Evolutionary conservation across 331 rosid species (phyloP).

Genomic region (Prunus yedoensis): DNA sequence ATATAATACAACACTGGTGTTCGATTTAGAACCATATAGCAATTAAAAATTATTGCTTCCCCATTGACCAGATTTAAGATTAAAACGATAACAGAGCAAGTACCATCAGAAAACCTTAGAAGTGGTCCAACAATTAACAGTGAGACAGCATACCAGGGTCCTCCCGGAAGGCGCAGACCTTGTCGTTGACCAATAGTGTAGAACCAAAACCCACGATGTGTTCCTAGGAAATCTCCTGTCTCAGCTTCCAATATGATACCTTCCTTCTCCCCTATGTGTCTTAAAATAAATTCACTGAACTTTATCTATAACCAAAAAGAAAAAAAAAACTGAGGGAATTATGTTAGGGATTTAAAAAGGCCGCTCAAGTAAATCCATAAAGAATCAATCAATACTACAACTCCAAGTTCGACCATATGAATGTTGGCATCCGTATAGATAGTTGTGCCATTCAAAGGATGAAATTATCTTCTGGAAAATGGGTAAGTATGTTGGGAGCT

Average conservation of each 20-base stretch:
- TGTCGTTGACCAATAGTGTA: conserved; percentile 96
- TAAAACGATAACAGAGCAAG: neutral
- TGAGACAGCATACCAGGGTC: conserved; percentile 73
- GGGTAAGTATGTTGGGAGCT: neutral
- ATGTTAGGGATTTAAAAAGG: neutral
- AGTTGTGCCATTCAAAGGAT: neutral
- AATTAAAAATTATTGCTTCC: neutral
- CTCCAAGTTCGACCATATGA: neutral
- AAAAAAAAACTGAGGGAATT: neutral
- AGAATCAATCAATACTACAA: too few relatives aligned
- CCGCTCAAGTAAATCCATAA: too few relatives aligned
- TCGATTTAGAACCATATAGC: neutral
- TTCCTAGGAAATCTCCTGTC: conserved; percentile 90
- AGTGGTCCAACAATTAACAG: neutral
- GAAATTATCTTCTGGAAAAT: neutral
- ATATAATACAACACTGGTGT: neutral
- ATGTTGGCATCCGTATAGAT: conserved; percentile 6
- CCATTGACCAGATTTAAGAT: neutral
- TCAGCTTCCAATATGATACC: conserved; percentile 94
- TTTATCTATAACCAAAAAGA: conserved; percentile 55
- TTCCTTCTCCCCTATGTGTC: conserved; percentile 89
- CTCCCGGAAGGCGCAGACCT: conserved; percentile 84
- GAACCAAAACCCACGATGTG: conserved; percentile 95
- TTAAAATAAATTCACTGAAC: conserved; percentile 86
- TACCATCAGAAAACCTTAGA: neutral